A percentile compares a stretch with the other conserved stretches of the same genome.
phyloP scores from a whole-genome alignment of 148 eudicot genomes.

The Dysphania ambrosioides region DNA sequence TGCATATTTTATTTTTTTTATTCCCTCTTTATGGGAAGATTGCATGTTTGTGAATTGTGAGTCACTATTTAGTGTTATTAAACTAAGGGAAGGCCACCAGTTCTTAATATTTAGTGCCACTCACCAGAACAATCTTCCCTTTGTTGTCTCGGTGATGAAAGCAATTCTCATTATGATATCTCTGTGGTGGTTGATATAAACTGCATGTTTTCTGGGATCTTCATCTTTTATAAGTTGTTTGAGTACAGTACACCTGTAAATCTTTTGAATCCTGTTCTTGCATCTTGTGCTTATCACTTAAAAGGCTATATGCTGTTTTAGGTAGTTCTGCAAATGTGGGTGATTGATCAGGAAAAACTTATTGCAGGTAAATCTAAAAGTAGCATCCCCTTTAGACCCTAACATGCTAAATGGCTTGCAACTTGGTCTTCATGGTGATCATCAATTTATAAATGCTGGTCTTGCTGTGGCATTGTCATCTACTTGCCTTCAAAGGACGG shows the following conservation, averaged over 20 bases:
- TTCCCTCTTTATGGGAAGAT: neutral
- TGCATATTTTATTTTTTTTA: neutral
- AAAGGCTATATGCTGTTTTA: neutral
- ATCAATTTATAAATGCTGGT: slow-evolving; percentile 88
- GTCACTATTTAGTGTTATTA: neutral
- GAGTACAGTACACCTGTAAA: neutral
- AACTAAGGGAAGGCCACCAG: neutral
- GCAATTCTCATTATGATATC: neutral
- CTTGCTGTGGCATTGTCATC: slow-evolving; percentile 88
- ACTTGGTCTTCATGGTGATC: slow-evolving; percentile 89
- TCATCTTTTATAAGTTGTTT: neutral
- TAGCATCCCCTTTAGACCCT: slow-evolving; percentile 57
- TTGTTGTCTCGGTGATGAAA: neutral
- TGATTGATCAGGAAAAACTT: slow-evolving; percentile 11
- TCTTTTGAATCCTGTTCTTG: neutral
- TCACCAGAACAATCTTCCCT: neutral
- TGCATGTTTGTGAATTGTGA: neutral
- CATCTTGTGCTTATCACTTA: neutral
- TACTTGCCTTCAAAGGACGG: slow-evolving; percentile 82
- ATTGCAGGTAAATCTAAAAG: slow-evolving; percentile 73
- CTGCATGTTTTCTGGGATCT: neutral
- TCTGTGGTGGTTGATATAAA: neutral
- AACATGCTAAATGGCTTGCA: slow-evolving; percentile 49
- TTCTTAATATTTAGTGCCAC: neutral
- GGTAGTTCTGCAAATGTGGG: slow-evolving; percentile 1